Evolutionary conservation across 129 eudicot genomes (phyloP).

Genomic region (Flaveria linearis): DNA sequence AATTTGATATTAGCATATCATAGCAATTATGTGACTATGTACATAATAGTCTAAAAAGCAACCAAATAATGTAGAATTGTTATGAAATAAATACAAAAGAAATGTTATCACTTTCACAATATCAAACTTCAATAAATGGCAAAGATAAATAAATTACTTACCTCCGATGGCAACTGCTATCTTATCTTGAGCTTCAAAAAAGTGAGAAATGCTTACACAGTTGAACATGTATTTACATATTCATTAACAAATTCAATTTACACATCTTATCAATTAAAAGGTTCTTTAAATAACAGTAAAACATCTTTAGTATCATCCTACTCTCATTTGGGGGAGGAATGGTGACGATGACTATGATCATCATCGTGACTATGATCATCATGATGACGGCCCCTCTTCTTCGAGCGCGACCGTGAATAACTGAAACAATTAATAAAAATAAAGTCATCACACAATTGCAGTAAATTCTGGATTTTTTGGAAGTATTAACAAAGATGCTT

Average conservation of each 20-base stretch:
- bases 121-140: background rate
- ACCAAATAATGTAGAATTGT: background rate
- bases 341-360: slow-evolving; percentile 21
- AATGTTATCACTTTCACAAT: background rate
- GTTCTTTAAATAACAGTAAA: slow-evolving; percentile 30
- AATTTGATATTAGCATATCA: too few species aligned
- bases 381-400: slow-evolving; percentile 53
- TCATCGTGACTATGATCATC: background rate
- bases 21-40: too few species aligned
- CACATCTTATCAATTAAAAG: slow-evolving; percentile 15
- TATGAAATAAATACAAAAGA: background rate
- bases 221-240: slow-evolving; percentile 30
- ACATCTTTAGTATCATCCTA: slow-evolving; percentile 20
- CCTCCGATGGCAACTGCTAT: background rate
- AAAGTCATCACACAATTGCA: slow-evolving; percentile 1
- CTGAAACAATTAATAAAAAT: slow-evolving; percentile 33
- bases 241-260: slow-evolving; percentile 34
- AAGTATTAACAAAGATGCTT: slow-evolving; percentile 30
- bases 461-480: background rate
- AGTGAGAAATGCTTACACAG: background rate
- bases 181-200: background rate
- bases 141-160: background rate
- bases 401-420: slow-evolving; percentile 41
- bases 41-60: too few species aligned
- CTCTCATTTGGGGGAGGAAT: slow-evolving; percentile 40